These are phyloP conservation scores for Cantharellus anzutake DNA, from an alignment of 768 basidiomycete species.

Conservation along the genomic window DNA sequence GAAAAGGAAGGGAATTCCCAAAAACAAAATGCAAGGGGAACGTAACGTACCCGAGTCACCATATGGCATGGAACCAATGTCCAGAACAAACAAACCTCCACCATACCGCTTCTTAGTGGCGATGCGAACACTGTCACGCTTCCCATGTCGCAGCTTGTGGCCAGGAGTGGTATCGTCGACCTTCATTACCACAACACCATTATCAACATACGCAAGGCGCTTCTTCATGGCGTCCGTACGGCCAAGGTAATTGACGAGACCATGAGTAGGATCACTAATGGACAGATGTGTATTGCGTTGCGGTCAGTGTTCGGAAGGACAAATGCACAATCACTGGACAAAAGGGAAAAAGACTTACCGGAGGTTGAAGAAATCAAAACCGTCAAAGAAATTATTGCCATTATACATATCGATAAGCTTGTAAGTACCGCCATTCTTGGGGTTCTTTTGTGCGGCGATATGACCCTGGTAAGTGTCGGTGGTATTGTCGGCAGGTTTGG, in stretches of 20 bases:
- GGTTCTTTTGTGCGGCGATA: no score
- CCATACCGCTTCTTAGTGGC: neutral
- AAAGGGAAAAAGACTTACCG: no score
- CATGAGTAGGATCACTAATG: conserved; percentile 44
- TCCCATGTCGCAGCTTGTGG: conserved; percentile 26
- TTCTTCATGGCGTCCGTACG: conserved; percentile 28
- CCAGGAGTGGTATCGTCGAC: conserved; percentile 41
- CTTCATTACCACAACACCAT: conserved; percentile 37
- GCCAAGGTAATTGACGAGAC: conserved; percentile 41
- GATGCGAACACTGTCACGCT: conserved; percentile 21
- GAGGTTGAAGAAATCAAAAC: neutral
- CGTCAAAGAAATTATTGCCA: neutral
- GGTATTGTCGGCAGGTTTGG: neutral
- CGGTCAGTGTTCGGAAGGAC: neutral
- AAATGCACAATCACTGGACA: neutral
- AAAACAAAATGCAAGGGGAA: neutral
- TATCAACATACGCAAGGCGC: conserved; percentile 46
- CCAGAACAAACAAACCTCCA: conserved; percentile 1
- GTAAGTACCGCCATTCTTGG: neutral
- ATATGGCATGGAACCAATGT: conserved; percentile 1
- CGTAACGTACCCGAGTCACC: conserved; percentile 5
- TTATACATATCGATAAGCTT: neutral
- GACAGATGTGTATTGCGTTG: neutral
- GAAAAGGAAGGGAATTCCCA: conserved; percentile 24
- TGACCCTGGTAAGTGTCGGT: no score